Percentiles rank a stretch among this genome's conserved stretches.
phyloP scores from a whole-genome alignment of 208 protist genomes.

The Crithidia mellificae region DNA sequence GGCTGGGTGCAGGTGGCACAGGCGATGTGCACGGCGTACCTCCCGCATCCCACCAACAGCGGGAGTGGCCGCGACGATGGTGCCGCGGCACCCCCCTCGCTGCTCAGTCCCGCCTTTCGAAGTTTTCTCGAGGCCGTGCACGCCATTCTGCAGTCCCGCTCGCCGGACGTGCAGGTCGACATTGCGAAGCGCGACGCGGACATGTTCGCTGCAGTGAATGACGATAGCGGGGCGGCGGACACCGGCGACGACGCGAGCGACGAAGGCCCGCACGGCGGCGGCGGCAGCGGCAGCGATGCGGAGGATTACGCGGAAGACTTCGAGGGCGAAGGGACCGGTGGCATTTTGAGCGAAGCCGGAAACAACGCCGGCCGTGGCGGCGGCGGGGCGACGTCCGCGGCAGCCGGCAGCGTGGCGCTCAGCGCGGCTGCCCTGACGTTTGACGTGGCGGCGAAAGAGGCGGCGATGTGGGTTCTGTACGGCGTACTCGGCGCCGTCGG shows the following conservation, averaged over 20 bases:
- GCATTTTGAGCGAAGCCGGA: constrained; percentile 19
- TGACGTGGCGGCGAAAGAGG: constrained; percentile 56
- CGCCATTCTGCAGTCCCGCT: constrained; percentile 23
- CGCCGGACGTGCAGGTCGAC: constrained; percentile 24
- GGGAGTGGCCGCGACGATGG: background rate
- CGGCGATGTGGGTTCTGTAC: constrained; percentile 43
- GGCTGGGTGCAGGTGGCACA: constrained; percentile 40
- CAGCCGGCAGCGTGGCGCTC: background rate
- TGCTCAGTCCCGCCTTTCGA: constrained; percentile 5
- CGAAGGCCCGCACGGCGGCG: constrained; percentile 10
- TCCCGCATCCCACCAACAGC: background rate
- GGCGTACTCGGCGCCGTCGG: constrained; percentile 20
- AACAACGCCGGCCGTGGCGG: background rate
- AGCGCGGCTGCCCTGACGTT: constrained; percentile 13
- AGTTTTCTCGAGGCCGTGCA: constrained; percentile 16
- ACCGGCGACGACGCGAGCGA: constrained; percentile 19
- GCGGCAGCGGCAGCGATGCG: constrained; percentile 22
- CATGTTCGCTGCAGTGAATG: constrained; percentile 8
- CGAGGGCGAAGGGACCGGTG: constrained; percentile 8
- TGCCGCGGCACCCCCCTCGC: background rate
- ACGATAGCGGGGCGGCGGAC: background rate
- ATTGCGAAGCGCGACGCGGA: constrained; percentile 9
- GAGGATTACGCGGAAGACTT: constrained; percentile 24
- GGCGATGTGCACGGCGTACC: constrained; percentile 19
- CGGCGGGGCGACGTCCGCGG: background rate